Conservation (phyloP, 805 yeast genomes). For the Blastobotrys terrestris region DNA sequence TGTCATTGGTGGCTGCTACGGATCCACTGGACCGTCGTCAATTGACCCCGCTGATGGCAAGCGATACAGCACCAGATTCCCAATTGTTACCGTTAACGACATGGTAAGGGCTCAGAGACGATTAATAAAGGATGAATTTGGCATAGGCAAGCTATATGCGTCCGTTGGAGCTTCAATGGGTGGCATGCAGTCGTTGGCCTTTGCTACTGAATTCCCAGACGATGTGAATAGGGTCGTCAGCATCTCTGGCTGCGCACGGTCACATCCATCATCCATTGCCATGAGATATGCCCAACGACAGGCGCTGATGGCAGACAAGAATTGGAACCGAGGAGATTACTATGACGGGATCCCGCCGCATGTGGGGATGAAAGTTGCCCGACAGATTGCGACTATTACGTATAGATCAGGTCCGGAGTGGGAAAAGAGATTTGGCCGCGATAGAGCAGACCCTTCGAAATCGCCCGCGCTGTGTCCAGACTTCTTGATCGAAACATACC, state of each 20-base stretch:
- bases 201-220: conserved; percentile 75
- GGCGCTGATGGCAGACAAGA: conserved; percentile 88
- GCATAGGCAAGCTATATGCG: conserved; percentile 61
- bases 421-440: conserved; percentile 88
- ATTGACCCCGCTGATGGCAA: conserved; percentile 60
- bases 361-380: conserved; percentile 87
- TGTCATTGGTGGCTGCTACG: conserved; percentile 91
- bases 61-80: conserved; percentile 81
- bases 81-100: conserved; percentile 77
- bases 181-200: conserved; percentile 96
- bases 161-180: conserved; percentile 93
- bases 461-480: conserved; percentile 92
- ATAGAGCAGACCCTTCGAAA: conserved; percentile 69
- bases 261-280: conserved; percentile 92
- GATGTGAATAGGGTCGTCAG: conserved; percentile 66
- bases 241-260: conserved; percentile 89
- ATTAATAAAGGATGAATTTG: conserved; percentile 55
- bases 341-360: conserved; percentile 82
- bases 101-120: conserved; percentile 87
- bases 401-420: conserved; percentile 96
- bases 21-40: conserved; percentile 89
- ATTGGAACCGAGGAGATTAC: conserved; percentile 88
- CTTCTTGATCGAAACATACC: conserved; percentile 82
- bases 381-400: conserved; percentile 91
- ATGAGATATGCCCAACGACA: conserved; percentile 90